Base-by-base conservation (phyloP, 257 asterid species). In the Rhazya stricta region DNA sequence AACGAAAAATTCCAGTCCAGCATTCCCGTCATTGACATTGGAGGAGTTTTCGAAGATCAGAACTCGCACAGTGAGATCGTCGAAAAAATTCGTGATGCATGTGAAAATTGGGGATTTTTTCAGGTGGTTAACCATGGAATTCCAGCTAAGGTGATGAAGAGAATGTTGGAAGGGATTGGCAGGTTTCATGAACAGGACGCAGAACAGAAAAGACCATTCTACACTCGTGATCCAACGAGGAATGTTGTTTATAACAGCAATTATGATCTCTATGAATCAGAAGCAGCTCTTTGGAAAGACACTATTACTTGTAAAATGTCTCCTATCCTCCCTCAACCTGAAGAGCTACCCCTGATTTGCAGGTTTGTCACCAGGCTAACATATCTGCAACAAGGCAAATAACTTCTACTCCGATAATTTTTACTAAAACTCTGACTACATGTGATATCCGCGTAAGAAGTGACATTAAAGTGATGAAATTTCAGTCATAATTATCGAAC, bases 221-320 rank as follows among this genome's bases (percentile, higher is more conserved):
- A 68, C 34, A 39, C 34, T 16, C 7, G 73, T 4, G 73, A 68
- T 42, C 16, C 21, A 2, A n/a, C 56, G 8, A 43, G 25, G 23
- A 39, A 42, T 25, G 50, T 68, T 68, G 21, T 41, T 27, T 68
- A 68, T 68, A 41, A 37, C 4, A 37, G 73, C 6, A 68, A 42
- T 29, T 68, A 39, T 41, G 32, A 27, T 80, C 77, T 82, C 79
- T 80, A 75, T 41, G 39, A 56, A 60, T 56, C 62, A 29, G 48
- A 66, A 69, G 70, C 73, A 21, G 71, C 75, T 21, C 69, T 15
- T 30, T 32, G 29, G 23, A 71, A 6, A 71, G 69, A 32, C 45
- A 39, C 73, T 6, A 27, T 69, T 10, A 48, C 51, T 15, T 41
- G 11, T 16, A 42, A 27, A n/a, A 39, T 69, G 73, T 39, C 51